Base-by-base conservation (phyloP, 192 early-diverging fungal species). In the Diversispora eburnea region DNA sequence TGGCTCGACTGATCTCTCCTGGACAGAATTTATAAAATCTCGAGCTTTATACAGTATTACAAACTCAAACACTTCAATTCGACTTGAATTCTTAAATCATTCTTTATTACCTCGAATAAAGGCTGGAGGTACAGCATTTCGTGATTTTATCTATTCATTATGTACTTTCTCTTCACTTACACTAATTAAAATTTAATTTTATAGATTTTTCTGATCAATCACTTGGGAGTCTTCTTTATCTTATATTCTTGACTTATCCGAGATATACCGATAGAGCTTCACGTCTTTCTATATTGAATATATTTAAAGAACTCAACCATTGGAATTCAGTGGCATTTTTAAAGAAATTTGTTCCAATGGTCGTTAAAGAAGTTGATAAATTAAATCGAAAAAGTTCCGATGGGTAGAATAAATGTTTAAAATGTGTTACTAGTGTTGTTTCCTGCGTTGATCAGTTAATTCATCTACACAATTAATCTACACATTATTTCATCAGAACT, bases 201-300 rank as follows among this genome's bases (percentile, higher is more conserved):
- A 33, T 13, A 71, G 69, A 33, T 33, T 68, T 81, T 48, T 72
- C 73, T 7, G 80, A 81, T 25, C 75, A 76, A 41, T 77, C 78
- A 12, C 72, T 82, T 56, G 67, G 75, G 10, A 76, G 66, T 15
- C 42, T 89, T 5, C 56, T 92, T 46, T 77, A 84, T 33, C 69
- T 87, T 57, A 60, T 92, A 25, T 77, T 83, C 59, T 72, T 85
- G 15, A 89, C 91, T 57, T 82, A 88, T 65, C 75, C 87, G 10
- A 87, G 90, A 39, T 94, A 92, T 75, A 82, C 82, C 66, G 92
- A 94, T 76, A 81, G 84, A 63, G 68, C 68, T 43, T 92, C 92
- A 4, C 87, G 92, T 58, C 72, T 83, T 3, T 73, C 83, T 1
- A 86, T 91, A 60, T 75, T 88, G 17, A 81, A 85, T 3, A 84